Conservation (phyloP, 169 alveolate genomes). For the Plasmodium malariae region DNA sequence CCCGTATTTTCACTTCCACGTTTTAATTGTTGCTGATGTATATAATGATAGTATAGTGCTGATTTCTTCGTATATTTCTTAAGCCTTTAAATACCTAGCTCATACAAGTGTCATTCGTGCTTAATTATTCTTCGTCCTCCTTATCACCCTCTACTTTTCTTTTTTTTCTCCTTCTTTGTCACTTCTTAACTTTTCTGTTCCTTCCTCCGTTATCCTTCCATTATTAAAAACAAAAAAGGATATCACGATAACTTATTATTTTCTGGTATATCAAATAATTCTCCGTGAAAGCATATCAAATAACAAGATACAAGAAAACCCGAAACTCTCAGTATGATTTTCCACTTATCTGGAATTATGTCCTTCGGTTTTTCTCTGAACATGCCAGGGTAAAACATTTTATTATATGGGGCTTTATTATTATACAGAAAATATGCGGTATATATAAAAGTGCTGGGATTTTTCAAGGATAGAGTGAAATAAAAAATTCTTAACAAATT, state of each 20-base stretch:
- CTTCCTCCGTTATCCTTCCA: too few relatives aligned
- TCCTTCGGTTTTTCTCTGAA: conserved; percentile 82
- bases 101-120: too few relatives aligned
- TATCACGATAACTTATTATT: conserved; percentile 77
- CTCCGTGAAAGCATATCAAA: conserved; percentile 85
- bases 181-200: background rate
- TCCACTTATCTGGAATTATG: conserved; percentile 78
- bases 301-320: conserved; percentile 82
- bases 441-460: too few relatives aligned
- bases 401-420: too few relatives aligned
- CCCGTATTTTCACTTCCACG: too few relatives aligned
- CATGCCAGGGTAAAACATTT: conserved; percentile 88
- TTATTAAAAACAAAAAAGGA: background rate
- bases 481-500: too few relatives aligned
- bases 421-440: too few relatives aligned
- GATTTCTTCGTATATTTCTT: too few relatives aligned
- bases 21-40: too few relatives aligned
- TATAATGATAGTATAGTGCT: too few relatives aligned
- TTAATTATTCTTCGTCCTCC: background rate
- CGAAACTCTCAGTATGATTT: conserved; percentile 80
- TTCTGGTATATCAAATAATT: conserved; percentile 86
- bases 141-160: background rate
- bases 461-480: too few relatives aligned
- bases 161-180: background rate
- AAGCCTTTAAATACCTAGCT: too few relatives aligned